Evolutionary conservation across 2,329 filamentous ascomycete genomes (phyloP), one percentile per base, ranked within the genome.

Genomic region (Colletotrichum sp.): DNA sequence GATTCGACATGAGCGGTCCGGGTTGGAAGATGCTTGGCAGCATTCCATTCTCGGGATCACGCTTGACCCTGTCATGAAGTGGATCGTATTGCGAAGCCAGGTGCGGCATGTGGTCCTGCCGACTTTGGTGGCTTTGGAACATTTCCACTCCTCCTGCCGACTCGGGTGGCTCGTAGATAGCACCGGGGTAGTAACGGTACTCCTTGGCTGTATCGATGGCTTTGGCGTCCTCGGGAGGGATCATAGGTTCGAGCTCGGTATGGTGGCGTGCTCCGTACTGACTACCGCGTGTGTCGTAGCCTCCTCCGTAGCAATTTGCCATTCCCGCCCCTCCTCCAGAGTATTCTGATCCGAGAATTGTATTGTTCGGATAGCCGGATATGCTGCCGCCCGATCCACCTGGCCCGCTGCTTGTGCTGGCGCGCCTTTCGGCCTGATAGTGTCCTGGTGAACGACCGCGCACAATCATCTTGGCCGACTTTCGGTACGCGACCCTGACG

Each of bases 391-490:
- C 91, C 1, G 93, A 92, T 16, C 94, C 93, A 72, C 89, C 89
- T 3, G 90, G 88, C 1, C 94, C 93, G 80, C 93, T 95, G 80
- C 93, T 92, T 4, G 92, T 89, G 82, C 93, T 95, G 68, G 92
- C 90, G 71, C 93, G 90, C 78, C 93, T 88, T 78, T 93, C 92
- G 60, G 93, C 92, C 81, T 94, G 93, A 84, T 96, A 96, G 81
- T 96, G 95, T 2, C 95, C 95, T 0, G 95, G 95, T 9, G 94
- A 96, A 30, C 95, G 91, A 8, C 95, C 95, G 26, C 95, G 93
- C n/a, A 97, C 95, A 79, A 98, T 95, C 90, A 97, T 95, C 82
- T 94, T 94, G 75, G 93, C 92, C 8, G 95, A 96, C 80, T 94
- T 92, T 64, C 91, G 90, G 73, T 92, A 91, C 5, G 94, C 95